Percentiles rank a stretch among this genome's conserved stretches.
Conservation (phyloP, 495 filamentous ascomycete species). For the Aspergillus heteromorphus region DNA sequence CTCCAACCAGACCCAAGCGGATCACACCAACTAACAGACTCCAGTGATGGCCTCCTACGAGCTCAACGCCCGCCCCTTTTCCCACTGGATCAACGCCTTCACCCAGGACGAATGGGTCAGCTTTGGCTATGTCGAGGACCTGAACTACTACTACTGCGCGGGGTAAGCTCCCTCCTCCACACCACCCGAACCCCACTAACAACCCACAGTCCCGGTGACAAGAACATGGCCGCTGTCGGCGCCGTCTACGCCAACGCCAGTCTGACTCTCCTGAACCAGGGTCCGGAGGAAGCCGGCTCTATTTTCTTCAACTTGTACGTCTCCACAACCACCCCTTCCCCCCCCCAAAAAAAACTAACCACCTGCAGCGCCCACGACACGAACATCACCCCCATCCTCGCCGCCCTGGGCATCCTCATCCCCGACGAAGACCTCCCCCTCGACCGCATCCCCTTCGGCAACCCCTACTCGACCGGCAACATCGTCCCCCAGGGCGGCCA, state of each 20-base stretch:
- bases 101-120: conserved; percentile 1
- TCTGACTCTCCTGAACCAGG: neutral
- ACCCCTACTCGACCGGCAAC: conserved; percentile 1
- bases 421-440: neutral
- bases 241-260: conserved; percentile 3
- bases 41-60: neutral
- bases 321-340: neutral
- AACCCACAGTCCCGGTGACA: neutral
- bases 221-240: neutral
- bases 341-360: neutral
- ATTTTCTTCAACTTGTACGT: conserved; percentile 1
- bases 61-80: neutral
- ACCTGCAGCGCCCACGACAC: neutral
- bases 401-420: neutral
- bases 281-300: neutral
- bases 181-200: neutral
- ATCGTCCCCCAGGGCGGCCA: neutral
- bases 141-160: conserved; percentile 3
- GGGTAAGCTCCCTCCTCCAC: neutral
- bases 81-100: conserved; percentile 2
- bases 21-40: too few relatives aligned
- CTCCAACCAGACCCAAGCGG: neutral
- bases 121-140: neutral
- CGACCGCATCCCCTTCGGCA: conserved; percentile 2
- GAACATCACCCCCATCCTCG: conserved; percentile 1